A percentile compares a stretch with the other conserved stretches of the same genome.
Conservation (phyloP, 306 rosid genomes). For the Medicago lupulina region DNA sequence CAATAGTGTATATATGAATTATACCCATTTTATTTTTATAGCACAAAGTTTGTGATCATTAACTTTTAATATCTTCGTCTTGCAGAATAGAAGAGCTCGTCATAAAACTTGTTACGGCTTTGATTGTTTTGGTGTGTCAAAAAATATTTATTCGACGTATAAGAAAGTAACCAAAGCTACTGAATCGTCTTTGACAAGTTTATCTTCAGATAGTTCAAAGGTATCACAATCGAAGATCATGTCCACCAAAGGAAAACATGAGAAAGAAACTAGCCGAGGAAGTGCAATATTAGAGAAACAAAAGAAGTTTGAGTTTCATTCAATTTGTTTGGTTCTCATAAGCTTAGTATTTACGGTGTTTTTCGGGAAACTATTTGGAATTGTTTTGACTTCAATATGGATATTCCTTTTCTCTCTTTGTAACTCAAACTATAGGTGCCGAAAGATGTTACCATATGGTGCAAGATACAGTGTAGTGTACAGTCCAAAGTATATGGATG, state of each 20-base stretch:
- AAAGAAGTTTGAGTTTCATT: constrained; percentile 41
- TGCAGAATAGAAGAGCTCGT: constrained; percentile 57
- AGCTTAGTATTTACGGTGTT: constrained; percentile 63
- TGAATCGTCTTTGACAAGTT: neutral
- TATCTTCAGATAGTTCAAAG: constrained; percentile 31
- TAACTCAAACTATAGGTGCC: constrained; percentile 9
- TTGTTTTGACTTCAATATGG: constrained; percentile 57
- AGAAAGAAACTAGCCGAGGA: neutral
- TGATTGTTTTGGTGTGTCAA: constrained; percentile 46
- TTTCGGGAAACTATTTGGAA: constrained; percentile 64
- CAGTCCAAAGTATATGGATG: constrained; percentile 12
- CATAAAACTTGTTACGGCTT: constrained; percentile 38
- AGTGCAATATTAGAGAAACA: constrained; percentile 40
- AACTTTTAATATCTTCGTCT: neutral
- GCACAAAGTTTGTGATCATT: neutral
- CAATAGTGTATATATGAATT: too few species aligned
- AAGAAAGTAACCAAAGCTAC: neutral
- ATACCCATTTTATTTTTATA: too few species aligned
- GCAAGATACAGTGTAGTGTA: constrained; percentile 39
- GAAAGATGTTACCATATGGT: constrained; percentile 12
- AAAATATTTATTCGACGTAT: constrained; percentile 30
- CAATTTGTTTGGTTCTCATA: constrained; percentile 55
- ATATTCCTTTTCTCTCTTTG: constrained; percentile 49
- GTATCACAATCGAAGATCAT: constrained; percentile 26
- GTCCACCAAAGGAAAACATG: constrained; percentile 23